phyloP scores from a whole-genome alignment of 176 grass and related monocot genomes.

The Areca catechu region DNA sequence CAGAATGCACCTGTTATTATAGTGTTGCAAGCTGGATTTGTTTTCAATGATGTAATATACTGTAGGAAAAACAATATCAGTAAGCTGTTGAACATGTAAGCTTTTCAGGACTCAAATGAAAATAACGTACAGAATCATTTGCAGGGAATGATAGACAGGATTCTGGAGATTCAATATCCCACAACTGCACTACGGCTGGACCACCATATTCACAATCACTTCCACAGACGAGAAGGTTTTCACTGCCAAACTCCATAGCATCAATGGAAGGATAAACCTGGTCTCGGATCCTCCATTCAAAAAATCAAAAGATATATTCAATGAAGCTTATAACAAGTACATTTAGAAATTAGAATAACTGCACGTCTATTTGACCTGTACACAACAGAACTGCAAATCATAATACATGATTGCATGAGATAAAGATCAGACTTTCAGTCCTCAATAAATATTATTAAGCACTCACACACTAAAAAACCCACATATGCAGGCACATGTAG shows the following conservation, averaged over 20 bases:
- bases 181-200: conserved; percentile 80
- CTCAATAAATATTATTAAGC: no score
- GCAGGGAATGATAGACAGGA: conserved; percentile 75
- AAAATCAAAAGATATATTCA: conserved; percentile 12
- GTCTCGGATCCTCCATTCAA: conserved; percentile 49
- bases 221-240: conserved; percentile 80
- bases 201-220: conserved; percentile 77
- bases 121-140: conserved; percentile 84
- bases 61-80: conserved; percentile 37
- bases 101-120: conserved; percentile 14
- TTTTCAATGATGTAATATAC: conserved; percentile 92
- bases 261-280: conserved; percentile 78
- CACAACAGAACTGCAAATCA: no score
- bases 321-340: background rate
- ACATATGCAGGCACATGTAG: no score
- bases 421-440: no score
- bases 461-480: no score
- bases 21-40: conserved; percentile 66
- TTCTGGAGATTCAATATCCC: conserved; percentile 80
- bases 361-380: no score
- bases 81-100: conserved; percentile 15
- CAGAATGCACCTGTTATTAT: conserved; percentile 63
- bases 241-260: conserved; percentile 81
- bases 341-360: no score
- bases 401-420: no score